These are phyloP conservation scores for Claviceps capensis DNA, from an alignment of 2,329 filamentous ascomycete genomes.

Conservation along the genomic window DNA sequence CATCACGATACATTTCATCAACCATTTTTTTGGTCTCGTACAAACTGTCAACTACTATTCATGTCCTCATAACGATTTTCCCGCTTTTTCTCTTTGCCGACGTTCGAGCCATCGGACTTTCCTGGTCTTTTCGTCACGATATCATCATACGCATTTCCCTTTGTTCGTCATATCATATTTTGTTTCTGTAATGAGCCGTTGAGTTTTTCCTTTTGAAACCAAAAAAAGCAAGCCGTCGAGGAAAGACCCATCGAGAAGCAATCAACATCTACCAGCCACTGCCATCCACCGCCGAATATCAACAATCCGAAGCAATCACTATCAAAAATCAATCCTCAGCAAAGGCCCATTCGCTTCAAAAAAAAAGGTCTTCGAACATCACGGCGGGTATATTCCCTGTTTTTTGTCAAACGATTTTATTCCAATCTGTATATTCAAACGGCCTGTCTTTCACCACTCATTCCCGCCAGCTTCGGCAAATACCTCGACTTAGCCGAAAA, in stretches of 20 bases:
- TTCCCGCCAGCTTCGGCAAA: background rate
- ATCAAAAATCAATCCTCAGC: no score
- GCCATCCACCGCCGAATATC: no score
- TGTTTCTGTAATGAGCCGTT: constrained; percentile 28
- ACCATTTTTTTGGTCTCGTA: constrained; percentile 15
- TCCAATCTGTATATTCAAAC: constrained; percentile 22
- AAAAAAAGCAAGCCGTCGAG: constrained; percentile 11
- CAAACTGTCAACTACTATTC: constrained; percentile 17
- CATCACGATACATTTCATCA: background rate
- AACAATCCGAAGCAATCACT: no score
- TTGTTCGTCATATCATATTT: constrained; percentile 20
- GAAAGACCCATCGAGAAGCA: no score
- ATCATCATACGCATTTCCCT: constrained; percentile 22
- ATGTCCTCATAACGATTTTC: constrained; percentile 32
- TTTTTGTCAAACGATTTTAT: constrained; percentile 10
- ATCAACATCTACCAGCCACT: no score
- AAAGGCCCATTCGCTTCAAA: no score
- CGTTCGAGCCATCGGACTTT: constrained; percentile 17
- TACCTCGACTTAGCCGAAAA: background rate
- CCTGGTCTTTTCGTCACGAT: constrained; percentile 17
- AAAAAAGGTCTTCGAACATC: constrained; percentile 5
- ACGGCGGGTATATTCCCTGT: constrained; percentile 8
- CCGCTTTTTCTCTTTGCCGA: constrained; percentile 19
- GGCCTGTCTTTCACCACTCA: background rate
- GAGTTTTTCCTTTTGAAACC: constrained; percentile 13